Evolutionary conservation across 768 basidiomycete genomes (phyloP).

Genomic region (Mycena epipterygia): DNA sequence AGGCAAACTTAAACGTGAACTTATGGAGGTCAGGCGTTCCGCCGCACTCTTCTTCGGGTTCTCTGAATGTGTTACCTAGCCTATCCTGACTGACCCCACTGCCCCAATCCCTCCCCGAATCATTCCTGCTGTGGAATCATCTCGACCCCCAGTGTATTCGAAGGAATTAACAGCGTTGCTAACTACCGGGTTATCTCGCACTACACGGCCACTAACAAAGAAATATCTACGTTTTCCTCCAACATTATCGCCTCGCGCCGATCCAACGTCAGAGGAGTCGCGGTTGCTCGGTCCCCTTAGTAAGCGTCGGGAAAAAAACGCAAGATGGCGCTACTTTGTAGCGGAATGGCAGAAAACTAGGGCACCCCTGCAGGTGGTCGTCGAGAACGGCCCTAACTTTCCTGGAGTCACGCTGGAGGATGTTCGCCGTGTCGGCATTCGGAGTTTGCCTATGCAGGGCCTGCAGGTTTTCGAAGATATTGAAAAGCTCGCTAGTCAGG

Average conservation of each 20-base stretch:
- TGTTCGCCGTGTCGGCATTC: conserved; percentile 44
- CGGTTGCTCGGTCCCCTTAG: conserved; percentile 74
- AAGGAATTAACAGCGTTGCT: conserved; percentile 74
- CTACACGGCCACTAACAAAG: conserved; percentile 58
- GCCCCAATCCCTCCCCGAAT: conserved; percentile 59
- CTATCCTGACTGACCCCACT: conserved; percentile 64
- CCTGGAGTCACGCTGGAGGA: conserved; percentile 24
- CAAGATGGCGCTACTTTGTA: conserved; percentile 75
- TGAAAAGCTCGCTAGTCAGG: conserved; percentile 57
- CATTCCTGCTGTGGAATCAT: conserved; percentile 64
- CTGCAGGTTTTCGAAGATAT: conserved; percentile 59
- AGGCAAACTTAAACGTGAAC: conserved; percentile 77
- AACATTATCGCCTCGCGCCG: conserved; percentile 67
- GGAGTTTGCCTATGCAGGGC: conserved; percentile 58
- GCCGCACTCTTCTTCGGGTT: background rate
- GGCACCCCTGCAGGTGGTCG: conserved; percentile 71
- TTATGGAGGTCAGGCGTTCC: conserved; percentile 68
- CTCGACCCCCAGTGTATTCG: conserved; percentile 76
- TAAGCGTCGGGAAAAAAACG: conserved; percentile 81
- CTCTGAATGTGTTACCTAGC: conserved; percentile 54
- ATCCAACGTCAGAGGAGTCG: conserved; percentile 71
- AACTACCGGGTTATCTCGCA: conserved; percentile 62
- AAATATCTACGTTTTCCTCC: conserved; percentile 64
- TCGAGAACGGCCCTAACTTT: conserved; percentile 33
- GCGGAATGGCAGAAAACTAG: conserved; percentile 66